A percentile compares a stretch with the other conserved stretches of the same genome.
Evolutionary conservation across 768 basidiomycete genomes (phyloP).

Genomic region (Mycena epipterygia): DNA sequence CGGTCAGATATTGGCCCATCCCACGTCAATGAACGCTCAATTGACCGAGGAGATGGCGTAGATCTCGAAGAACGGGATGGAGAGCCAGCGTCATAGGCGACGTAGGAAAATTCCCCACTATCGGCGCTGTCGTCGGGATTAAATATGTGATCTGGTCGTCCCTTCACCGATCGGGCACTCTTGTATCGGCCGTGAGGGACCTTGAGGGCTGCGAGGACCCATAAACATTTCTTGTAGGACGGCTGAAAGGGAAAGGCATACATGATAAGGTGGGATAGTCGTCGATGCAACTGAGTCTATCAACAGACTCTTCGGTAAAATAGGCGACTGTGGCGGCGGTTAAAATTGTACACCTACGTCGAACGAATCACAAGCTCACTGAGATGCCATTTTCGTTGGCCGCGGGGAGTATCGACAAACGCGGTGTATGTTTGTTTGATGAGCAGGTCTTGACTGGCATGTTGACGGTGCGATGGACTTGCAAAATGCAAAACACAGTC

Average conservation of each 20-base stretch:
- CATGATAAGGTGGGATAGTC: constrained; percentile 65
- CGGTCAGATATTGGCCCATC: constrained; percentile 19
- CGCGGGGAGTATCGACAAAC: constrained; percentile 74
- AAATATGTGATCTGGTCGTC: constrained; percentile 66
- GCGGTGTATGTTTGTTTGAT: constrained; percentile 90
- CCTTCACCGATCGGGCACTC: constrained; percentile 77
- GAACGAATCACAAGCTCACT: constrained; percentile 61
- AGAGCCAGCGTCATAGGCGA: constrained; percentile 54
- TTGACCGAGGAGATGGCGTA: constrained; percentile 34
- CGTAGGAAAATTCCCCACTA: constrained; percentile 50
- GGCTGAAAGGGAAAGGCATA: constrained; percentile 3
- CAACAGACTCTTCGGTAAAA: constrained; percentile 79
- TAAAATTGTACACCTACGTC: constrained; percentile 43
- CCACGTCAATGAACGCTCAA: constrained; percentile 30
- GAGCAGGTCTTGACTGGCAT: constrained; percentile 57
- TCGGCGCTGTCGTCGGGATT: constrained; percentile 54
- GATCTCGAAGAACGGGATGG: constrained; percentile 36
- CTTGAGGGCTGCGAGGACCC: constrained; percentile 55
- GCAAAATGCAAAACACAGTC: constrained; percentile 18
- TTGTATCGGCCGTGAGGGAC: constrained; percentile 79
- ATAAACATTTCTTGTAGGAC: constrained; percentile 12
- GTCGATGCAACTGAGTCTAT: constrained; percentile 71
- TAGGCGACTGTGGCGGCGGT: constrained; percentile 72
- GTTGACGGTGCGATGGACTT: constrained; percentile 40
- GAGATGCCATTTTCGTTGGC: constrained; percentile 86